Base-by-base conservation (phyloP, 768 basidiomycete genomes). In the Agrocybe chaxingu region DNA sequence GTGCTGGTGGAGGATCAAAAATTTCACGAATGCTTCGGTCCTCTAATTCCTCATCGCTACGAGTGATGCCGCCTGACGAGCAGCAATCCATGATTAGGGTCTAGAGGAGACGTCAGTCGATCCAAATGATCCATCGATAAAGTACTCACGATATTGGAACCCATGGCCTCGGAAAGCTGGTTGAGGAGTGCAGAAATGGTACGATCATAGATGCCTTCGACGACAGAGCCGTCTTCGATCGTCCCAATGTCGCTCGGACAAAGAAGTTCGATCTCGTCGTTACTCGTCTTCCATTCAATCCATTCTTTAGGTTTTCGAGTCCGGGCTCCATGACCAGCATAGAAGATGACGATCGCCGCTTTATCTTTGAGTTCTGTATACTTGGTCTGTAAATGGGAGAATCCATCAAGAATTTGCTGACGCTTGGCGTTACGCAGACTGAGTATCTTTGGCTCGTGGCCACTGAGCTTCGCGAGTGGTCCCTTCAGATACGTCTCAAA, bases 51-150 rank as follows among this genome's bases (percentile, higher is more conserved):
- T 37, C 48, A 39, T 42, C 39, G 19, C n/a, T 34, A 9, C 48
- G 56, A 51, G 12, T 51, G 51, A 47, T 16, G 47, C 45, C 16
- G 42, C 56, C 54, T 8, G 59, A 53, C 32, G 53, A 44, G 30
- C 59, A 60, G 33, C 52, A 60, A 34, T 60, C 59, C 12, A 57
- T 50, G 10, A 60, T 55, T 10, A 57, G 46, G 4, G 57, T 55
- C 59, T 60, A 10, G 6, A 37, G 8, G 12, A 33, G 6, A 38
- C n/a, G 30, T 31, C 24, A 41, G 11, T 18, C n/a, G 8, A 33
- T 3, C 18, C 24, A 24, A 24, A 30, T 34, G 0, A 7, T 29
- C 7, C 10, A n/a, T 9, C 3, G 48, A 29, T 31, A 24, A 10
- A 8, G 1, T 7, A 53, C 47, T 30, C n/a, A 57, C 59, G 8